Base-by-base conservation (phyloP, 75 land plant genomes). In the Isoetes taiwanensis region DNA sequence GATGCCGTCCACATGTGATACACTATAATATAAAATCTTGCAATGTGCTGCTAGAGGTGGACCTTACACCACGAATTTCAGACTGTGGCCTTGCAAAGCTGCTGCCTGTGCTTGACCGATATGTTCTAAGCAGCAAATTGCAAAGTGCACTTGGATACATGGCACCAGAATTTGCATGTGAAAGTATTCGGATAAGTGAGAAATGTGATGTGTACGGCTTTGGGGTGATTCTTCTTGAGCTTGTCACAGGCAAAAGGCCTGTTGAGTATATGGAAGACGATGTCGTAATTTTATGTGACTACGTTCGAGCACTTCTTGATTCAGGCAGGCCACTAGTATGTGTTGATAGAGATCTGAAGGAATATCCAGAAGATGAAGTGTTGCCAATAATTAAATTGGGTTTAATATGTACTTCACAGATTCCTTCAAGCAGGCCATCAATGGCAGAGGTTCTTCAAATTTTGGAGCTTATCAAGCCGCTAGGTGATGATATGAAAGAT, bases 371-470 rank as follows among this genome's bases (percentile, higher is more conserved):
- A 35, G 84, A 82, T 21, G 96, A 94, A 53, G 80, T 85, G 10
- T 32, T 89, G 31, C 85, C 90, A 1, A 62, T 89, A 29, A 74
- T 94, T 27, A 94, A 89, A 64, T 54, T 93, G 67, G 98, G 86
- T 19, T 28, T 94, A 54, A 79, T 89, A 1, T 94, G 99, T 75
- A 79, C 90, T 16, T 94, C 96, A 21, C 99, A 88, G 60, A 73
- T 84, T 32, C 98, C 98, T 32, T 93, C 98, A 6, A 94, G 82
- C 62, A 80, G 99, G 68, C 99, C 99, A 50, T 71, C 90, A 46
- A 94, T 94, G 99, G 84, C 84, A 3, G 96, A 94, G 60, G 90
- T 94, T 3, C 86, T 89, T 43, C 96, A 84, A 66, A 82, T 89
- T 21, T 69, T 94, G 39, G 80, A 94, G 72, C 78, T 84, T 28